A percentile compares a stretch with the other conserved stretches of the same genome.
Evolutionary conservation across 164 flowering plant species (phyloP).

Genomic region (Umbilicus rupestris): DNA sequence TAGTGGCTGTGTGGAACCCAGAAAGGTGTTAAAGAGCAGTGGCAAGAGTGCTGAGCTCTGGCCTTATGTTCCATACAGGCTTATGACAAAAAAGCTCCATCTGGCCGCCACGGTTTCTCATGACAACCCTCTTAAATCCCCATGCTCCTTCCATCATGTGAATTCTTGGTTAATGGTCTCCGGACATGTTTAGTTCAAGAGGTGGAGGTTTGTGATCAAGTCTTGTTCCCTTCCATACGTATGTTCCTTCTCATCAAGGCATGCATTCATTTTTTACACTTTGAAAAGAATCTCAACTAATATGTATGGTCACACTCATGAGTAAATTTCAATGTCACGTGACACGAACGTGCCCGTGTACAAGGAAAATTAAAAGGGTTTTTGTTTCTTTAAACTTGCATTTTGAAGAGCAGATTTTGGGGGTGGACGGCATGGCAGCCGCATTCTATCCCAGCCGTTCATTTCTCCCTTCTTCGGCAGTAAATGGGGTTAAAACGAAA

Average conservation of each 20-base stretch:
- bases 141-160: slow-evolving; percentile 27
- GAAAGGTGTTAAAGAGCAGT: slow-evolving; percentile 22
- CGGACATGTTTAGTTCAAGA: no score
- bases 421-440: neutral
- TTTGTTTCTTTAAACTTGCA: no score
- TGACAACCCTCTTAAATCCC: slow-evolving; percentile 21
- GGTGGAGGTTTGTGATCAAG: no score
- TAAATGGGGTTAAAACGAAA: neutral
- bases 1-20: slow-evolving; percentile 20
- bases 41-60: slow-evolving; percentile 29
- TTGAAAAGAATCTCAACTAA: no score
- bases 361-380: neutral
- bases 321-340: neutral
- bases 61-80: slow-evolving; percentile 28
- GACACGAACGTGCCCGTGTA: neutral
- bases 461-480: slow-evolving; percentile 9
- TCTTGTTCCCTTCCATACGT: no score
- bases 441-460: slow-evolving; percentile 19
- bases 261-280: no score
- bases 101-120: slow-evolving; percentile 19
- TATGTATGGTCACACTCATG: no score
- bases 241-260: no score
- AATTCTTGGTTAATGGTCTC: no score
- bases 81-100: slow-evolving; percentile 27
- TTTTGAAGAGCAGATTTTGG: neutral